A percentile compares a stretch with the other conserved stretches of the same genome.
Conservation (phyloP, 768 basidiomycete genomes). For the Agaricus blazei region DNA sequence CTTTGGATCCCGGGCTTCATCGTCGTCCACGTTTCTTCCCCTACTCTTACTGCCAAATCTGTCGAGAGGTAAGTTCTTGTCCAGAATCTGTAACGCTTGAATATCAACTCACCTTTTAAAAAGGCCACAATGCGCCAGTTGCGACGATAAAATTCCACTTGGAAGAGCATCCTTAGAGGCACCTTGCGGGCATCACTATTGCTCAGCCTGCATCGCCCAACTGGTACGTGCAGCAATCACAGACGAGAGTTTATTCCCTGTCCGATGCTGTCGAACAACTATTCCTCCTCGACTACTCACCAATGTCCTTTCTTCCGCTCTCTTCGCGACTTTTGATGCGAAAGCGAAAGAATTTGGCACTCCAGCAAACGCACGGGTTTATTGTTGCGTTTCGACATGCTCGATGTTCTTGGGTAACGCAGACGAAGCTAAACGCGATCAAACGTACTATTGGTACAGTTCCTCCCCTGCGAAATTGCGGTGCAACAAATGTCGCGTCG, state of each 20-base stretch:
- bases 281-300: slow-evolving; percentile 6
- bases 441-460: not conserved
- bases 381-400: slow-evolving; percentile 15
- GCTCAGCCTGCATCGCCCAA: slow-evolving; percentile 13
- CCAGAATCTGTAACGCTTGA: not conserved
- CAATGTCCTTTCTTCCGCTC: slow-evolving; percentile 3
- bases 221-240: slow-evolving; percentile 15
- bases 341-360: slow-evolving; percentile 16
- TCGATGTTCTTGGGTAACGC: slow-evolving; percentile 14
- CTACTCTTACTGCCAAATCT: not conserved
- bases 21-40: not conserved
- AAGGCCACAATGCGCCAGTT: slow-evolving; percentile 15
- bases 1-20: not conserved
- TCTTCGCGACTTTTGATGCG: slow-evolving; percentile 8
- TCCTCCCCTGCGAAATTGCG: not conserved
- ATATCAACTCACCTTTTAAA: too few relatives aligned
- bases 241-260: slow-evolving; percentile 17
- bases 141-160: slow-evolving; percentile 10
- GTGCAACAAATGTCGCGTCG: slow-evolving; percentile 8
- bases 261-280: slow-evolving; percentile 18
- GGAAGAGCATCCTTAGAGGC: slow-evolving; percentile 7
- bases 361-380: slow-evolving; percentile 14
- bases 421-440: slow-evolving; percentile 1
- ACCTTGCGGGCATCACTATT: slow-evolving; percentile 16
- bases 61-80: not conserved